Evolutionary conservation across 1,284 basidiomycete species (phyloP), one percentile per base, ranked within the genome.

Genomic region (Rhizoctonia solani): DNA sequence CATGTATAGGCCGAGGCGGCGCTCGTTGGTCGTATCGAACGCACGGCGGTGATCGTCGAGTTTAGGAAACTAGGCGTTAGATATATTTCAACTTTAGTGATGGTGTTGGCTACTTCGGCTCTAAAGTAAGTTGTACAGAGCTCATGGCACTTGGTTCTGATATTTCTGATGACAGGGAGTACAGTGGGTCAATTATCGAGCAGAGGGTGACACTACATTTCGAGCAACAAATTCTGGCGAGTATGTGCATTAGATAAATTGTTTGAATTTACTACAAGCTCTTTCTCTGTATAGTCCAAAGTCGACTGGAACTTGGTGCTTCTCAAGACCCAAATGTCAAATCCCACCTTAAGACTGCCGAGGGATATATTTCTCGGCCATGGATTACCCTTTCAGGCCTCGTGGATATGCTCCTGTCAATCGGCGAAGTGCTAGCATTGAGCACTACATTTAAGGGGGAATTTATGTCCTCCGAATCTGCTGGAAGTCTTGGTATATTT

Each of bases 141-240:
- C 14, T 29, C 34, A 29, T 6, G 47, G 3, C 16, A 25, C n/a
- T 21, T 5, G 21, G 23, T n/a, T 47, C 8, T 37, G 3, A 61
- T 5, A 59, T 8, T 42, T 19, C 30, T 25, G 30, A n/a, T 30
- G 8, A 8, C 16, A 61, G 56, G 2, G 8, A 3, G 1, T 50
- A 61, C 27, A 39, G 4, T 2, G 3, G 30, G 11, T 32, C 46
- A 16, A 39, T 61, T 44, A 32, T 61, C 23, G 30, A 61, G n/a
- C 56, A 61, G 19, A 27, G 56, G 23, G 56, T 61, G 3, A 21
- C 42, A 16, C 19, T 61, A 16, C 46, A 61, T 25, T 61, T 61
- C 34, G 39, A 47, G 21, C 23, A 34, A 46, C 44, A 46, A 5
- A 30, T 61, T n/a, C 30, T 61, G 25, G 27, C 4, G 27, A 46